phyloP scores from a whole-genome alignment of 495 filamentous ascomycete genomes.

The Xylaria intraflava region DNA sequence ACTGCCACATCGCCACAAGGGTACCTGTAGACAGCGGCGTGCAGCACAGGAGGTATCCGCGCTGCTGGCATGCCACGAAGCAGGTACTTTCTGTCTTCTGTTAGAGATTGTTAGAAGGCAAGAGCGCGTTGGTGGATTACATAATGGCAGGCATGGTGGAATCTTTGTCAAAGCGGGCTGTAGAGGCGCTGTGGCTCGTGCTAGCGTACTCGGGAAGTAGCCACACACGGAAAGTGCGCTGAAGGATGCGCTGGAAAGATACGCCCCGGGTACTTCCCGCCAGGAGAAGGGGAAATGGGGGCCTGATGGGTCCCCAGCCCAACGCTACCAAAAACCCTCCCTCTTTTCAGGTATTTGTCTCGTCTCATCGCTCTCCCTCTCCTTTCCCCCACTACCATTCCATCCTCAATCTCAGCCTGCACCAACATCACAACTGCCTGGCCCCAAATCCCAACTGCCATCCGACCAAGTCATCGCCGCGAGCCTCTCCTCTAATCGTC shows the following conservation, averaged over 20 bases:
- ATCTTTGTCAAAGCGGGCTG: too few relatives aligned
- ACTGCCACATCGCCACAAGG: neutral
- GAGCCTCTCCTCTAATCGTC: neutral
- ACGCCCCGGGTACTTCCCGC: neutral
- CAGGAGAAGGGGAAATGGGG: neutral
- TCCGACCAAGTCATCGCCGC: neutral
- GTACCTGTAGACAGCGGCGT: too few relatives aligned
- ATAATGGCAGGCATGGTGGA: too few relatives aligned
- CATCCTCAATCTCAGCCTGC: neutral
- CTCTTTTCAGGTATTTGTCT: conserved; percentile 13
- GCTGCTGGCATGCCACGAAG: too few relatives aligned
- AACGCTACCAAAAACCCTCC: conserved; percentile 2
- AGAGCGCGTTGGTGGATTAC: too few relatives aligned
- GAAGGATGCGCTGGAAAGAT: too few relatives aligned
- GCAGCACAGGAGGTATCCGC: too few relatives aligned
- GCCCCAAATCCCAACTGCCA: neutral
- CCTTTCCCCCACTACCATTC: conserved; percentile 9
- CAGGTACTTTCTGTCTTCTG: too few relatives aligned
- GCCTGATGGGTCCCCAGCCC: neutral
- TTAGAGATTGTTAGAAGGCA: too few relatives aligned
- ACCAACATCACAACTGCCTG: conserved; percentile 9
- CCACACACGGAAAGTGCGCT: too few relatives aligned
- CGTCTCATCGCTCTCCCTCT: conserved; percentile 9
- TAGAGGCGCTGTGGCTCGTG: too few relatives aligned
- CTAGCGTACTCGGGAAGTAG: too few relatives aligned